Conservation (phyloP, 345 rosid species). For the Eucalyptus fibrosa region DNA sequence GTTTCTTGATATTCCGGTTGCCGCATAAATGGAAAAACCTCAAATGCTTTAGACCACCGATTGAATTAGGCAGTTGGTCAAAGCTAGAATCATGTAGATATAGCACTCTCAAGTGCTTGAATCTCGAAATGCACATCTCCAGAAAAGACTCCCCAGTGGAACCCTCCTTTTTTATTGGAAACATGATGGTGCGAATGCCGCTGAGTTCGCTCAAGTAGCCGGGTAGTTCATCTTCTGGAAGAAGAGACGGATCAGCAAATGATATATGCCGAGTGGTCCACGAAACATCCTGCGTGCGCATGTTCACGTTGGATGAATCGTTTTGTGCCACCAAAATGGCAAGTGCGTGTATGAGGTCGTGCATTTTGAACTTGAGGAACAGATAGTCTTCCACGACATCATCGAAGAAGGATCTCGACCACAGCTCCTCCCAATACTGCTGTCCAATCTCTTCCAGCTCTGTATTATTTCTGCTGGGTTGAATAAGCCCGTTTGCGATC, state of each 20-base stretch:
- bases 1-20: neutral
- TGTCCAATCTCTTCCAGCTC: constrained; percentile 4
- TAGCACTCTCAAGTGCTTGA: neutral
- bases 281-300: neutral
- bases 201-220: neutral
- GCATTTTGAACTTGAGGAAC: constrained; percentile 4
- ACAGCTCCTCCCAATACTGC: constrained; percentile 5
- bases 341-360: constrained; percentile 17
- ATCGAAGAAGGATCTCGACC: constrained; percentile 19
- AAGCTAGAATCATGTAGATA: neutral
- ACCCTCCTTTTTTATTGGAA: neutral
- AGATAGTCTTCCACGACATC: neutral
- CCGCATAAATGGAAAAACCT: constrained; percentile 3
- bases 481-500: constrained; percentile 1
- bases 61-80: neutral
- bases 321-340: neutral
- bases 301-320: neutral
- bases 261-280: neutral
- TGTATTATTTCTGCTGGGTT: neutral
- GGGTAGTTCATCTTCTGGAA: neutral
- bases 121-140: neutral
- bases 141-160: neutral
- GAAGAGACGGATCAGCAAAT: neutral
- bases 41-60: constrained; percentile 6
- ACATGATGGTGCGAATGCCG: neutral